These are phyloP conservation scores for Sphaerulina vaccinii DNA, from an alignment of 2,329 filamentous ascomycete species.

Conservation along the genomic window DNA sequence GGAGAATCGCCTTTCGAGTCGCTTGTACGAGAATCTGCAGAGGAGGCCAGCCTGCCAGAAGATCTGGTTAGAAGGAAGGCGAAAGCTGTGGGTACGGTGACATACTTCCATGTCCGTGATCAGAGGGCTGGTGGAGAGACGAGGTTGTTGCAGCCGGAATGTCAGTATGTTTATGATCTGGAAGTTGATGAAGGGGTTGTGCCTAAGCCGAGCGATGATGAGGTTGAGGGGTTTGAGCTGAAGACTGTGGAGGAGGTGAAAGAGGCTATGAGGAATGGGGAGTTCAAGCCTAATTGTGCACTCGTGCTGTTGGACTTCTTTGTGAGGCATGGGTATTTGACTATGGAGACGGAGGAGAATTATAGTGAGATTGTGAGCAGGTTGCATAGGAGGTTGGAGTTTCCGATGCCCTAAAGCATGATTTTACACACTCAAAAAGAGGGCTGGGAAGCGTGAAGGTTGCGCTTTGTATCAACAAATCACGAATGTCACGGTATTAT, in stretches of 20 bases:
- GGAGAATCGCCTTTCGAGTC: conserved; percentile 79
- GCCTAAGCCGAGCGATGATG: conserved; percentile 78
- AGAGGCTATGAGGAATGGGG: conserved; percentile 64
- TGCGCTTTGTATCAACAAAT: too few species aligned
- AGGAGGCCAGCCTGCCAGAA: conserved; percentile 81
- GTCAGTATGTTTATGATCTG: conserved; percentile 88
- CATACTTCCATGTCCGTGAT: conserved; percentile 81
- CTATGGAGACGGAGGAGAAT: conserved; percentile 71
- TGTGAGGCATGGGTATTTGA: conserved; percentile 77
- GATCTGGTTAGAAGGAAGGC: conserved; percentile 62
- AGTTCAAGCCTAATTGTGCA: conserved; percentile 93
- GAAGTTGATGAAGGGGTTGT: conserved; percentile 67
- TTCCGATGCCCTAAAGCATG: conserved; percentile 52
- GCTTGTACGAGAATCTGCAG: conserved; percentile 78
- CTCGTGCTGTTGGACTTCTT: conserved; percentile 86
- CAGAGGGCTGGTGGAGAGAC: conserved; percentile 74
- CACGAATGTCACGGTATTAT: too few species aligned
- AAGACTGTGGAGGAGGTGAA: conserved; percentile 75
- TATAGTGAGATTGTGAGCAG: conserved; percentile 73
- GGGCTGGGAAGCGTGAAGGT: too few species aligned
- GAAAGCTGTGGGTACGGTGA: conserved; percentile 66
- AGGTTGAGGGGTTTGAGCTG: conserved; percentile 82
- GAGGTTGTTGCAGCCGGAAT: conserved; percentile 82
- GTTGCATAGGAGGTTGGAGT: conserved; percentile 76
- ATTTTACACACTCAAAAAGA: too few species aligned